Evolutionary conservation across 2,329 filamentous ascomycete species (phyloP).

Genomic region (Fusarium sp.): DNA sequence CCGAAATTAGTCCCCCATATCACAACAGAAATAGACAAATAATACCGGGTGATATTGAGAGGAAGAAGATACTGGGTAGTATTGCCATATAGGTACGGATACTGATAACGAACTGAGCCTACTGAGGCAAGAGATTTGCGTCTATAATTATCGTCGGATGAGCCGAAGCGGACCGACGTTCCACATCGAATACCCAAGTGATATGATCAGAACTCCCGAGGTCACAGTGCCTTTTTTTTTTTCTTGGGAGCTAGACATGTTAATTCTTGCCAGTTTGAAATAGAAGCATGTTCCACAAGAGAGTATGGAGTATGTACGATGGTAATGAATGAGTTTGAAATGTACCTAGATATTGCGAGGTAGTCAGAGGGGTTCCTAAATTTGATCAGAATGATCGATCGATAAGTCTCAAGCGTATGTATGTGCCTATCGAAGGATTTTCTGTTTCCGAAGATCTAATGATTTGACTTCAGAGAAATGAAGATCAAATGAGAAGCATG

Average conservation of each 20-base stretch:
- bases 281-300: not conserved
- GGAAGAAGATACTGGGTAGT: not conserved
- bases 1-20: conserved; percentile 13
- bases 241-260: not conserved
- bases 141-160: conserved; percentile 13
- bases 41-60: not conserved
- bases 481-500: conserved; percentile 11
- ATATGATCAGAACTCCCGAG: not conserved
- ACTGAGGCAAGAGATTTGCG: not conserved
- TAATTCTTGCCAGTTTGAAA: not conserved
- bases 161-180: conserved; percentile 23
- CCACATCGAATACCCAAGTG: not conserved
- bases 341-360: not conserved
- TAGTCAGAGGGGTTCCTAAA: not conserved
- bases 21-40: not conserved
- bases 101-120: not conserved
- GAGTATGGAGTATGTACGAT: not conserved
- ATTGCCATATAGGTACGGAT: not conserved
- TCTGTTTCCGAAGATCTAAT: conserved; percentile 1
- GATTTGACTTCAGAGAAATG: not conserved
- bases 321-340: not conserved
- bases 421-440: not conserved
- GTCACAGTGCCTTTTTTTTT: not conserved
- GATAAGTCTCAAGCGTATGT: not conserved
- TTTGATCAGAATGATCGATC: conserved; percentile 3